Base-by-base conservation (phyloP, 331 rosid species). In the Pyracantha coccinea region DNA sequence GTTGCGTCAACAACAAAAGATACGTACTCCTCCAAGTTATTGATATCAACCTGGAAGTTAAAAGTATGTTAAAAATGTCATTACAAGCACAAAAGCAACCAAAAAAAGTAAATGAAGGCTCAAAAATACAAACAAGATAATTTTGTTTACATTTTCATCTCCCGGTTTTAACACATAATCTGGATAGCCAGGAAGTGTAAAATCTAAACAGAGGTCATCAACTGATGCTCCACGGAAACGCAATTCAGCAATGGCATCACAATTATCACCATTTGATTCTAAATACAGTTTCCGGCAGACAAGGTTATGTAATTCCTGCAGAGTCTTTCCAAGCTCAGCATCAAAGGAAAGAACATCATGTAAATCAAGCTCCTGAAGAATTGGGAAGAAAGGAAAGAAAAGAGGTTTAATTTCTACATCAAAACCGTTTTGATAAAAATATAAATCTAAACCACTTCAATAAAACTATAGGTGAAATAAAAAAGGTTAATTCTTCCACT, bases 101-200 rank as follows among this genome's bases (percentile, higher is more conserved):
- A 17, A 63, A 7, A 54, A 5, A 69, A 71, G 11, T 7, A 59
- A 21, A 69, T 2, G 16, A 75, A 11, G 23, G 7, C 27, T 16
- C 12, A 35, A 38, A 32, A 80, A 64, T 62, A n/a, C 0, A 63
- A 19, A 68, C 41, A 44, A 8, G 29, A 21, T 41, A 53, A 66
- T 78, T 41, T 72, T 52, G 73, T 74, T 62, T 86, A 95, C 99
- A 80, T 79, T 85, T 79, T 90, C 97, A 75, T 92, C 97, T 80
- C 96, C 97, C 1, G 82, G 80, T 80, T 90, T 95, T 91, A 95
- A 80, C 55, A 86, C 83, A 64, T 89, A 95, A 55, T 89, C 96
- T 3, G 93, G 98, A 86, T 89, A 90, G 73, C 99, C 98, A 74
- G 99, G 99, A 72, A 95, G 94, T 12, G 97, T 89, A 81, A 88